These are phyloP conservation scores for Kurtzmaniella cleridarum DNA, from an alignment of 805 yeast genomes.

Conservation along the genomic window DNA sequence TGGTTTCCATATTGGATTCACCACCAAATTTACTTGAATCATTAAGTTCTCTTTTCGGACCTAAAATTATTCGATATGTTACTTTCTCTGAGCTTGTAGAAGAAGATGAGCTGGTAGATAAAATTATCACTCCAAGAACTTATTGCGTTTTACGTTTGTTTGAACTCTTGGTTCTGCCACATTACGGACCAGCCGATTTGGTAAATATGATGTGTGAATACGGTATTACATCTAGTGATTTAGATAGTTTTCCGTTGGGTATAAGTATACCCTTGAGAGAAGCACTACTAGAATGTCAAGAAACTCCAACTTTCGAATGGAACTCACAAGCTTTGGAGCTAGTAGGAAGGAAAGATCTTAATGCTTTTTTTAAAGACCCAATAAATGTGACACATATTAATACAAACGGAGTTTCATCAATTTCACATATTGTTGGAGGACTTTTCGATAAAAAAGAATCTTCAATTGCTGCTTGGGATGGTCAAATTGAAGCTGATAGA, in stretches of 20 bases:
- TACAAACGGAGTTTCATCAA: neutral
- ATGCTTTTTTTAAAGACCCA: slow-evolving; percentile 19
- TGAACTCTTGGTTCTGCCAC: slow-evolving; percentile 54
- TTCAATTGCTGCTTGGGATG: slow-evolving; percentile 56
- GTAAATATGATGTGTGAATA: slow-evolving; percentile 58
- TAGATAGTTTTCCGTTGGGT: slow-evolving; percentile 74
- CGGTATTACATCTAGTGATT: slow-evolving; percentile 42
- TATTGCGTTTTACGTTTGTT: slow-evolving; percentile 53
- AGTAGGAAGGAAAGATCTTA: slow-evolving; percentile 65
- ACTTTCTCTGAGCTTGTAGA: slow-evolving; percentile 65
- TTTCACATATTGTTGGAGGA: slow-evolving; percentile 29
- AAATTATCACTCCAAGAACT: slow-evolving; percentile 60
- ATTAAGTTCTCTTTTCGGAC: slow-evolving; percentile 42
- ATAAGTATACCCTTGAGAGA: slow-evolving; percentile 63
- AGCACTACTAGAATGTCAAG: slow-evolving; percentile 50
- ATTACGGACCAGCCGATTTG: slow-evolving; percentile 47
- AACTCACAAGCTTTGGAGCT: slow-evolving; percentile 44
- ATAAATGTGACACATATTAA: slow-evolving; percentile 4
- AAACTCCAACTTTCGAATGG: slow-evolving; percentile 45
- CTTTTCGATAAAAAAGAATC: slow-evolving; percentile 37
- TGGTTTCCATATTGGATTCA: slow-evolving; percentile 40
- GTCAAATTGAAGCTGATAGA: slow-evolving; percentile 63
- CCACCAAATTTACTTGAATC: slow-evolving; percentile 62
- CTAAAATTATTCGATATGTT: slow-evolving; percentile 47
- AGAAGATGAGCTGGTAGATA: slow-evolving; percentile 56